Conservation (phyloP, 768 basidiomycete genomes). For the Cantharellus anzutake region DNA sequence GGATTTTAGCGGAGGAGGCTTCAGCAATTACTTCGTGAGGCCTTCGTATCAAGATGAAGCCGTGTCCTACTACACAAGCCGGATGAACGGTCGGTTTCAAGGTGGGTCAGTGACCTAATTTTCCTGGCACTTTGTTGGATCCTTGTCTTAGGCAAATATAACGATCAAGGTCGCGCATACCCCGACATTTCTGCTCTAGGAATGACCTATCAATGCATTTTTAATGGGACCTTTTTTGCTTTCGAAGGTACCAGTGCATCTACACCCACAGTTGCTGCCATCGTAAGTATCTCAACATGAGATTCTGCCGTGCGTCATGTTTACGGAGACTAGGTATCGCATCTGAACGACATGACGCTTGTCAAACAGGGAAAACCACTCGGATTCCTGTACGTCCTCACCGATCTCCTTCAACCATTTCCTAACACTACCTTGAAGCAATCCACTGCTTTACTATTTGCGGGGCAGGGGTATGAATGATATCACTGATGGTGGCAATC, state of each 20-base stretch:
- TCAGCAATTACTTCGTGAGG: conserved; percentile 3
- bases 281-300: not conserved
- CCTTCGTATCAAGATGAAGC: not conserved
- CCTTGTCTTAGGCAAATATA: conserved; percentile 31
- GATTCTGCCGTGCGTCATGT: too few species aligned
- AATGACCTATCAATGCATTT: conserved; percentile 28
- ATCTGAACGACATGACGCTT: conserved; percentile 37
- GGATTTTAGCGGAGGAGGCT: conserved; percentile 2
- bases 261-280: conserved; percentile 45
- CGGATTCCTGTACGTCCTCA: conserved; percentile 29
- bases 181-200: conserved; percentile 53
- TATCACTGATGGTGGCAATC: conserved; percentile 27
- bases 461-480: conserved; percentile 25
- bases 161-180: conserved; percentile 13
- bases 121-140: conserved; percentile 25
- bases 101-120: too few species aligned
- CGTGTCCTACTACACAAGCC: not conserved
- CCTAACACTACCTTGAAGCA: conserved; percentile 12
- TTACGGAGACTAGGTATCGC: conserved; percentile 4
- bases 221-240: conserved; percentile 19
- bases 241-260: conserved; percentile 49
- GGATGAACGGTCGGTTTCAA: too few species aligned
- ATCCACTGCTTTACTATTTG: conserved; percentile 35
- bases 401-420: not conserved
- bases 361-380: conserved; percentile 24